Evolutionary conservation across 2,329 filamentous ascomycete genomes (phyloP), one percentile per base, ranked within the genome.

Genomic region (Fusarium clavum): DNA sequence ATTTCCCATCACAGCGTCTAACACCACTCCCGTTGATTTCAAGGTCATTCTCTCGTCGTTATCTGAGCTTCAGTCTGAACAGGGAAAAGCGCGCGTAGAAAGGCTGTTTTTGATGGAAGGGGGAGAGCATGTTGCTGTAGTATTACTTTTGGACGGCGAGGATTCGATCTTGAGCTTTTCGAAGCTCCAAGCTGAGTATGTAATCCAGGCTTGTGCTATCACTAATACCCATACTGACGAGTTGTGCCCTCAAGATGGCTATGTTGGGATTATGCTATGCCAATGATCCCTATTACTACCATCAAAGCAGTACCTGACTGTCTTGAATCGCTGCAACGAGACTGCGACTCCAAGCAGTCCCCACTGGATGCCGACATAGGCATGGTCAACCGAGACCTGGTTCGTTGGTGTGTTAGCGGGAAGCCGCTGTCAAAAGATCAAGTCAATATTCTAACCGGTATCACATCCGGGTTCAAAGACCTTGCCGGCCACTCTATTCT

Each of bases 131-230:
- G 72, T 78, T 12, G 84, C 79, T n/a, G 73, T 85, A 27, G 49
- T 87, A 18, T 82, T 87, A 55, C 76, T 87, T 18, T 67, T 86
- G 43, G 73, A 75, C 41, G 75, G 77, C 6, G 66, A 72, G 13
- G 74, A 70, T 14, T 57, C 78, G 30, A 78, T 81, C 71, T 72
- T 76, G 29, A 54, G 73, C 2, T 79, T 84, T 56, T 81, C 81
- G 76, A 76, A 74, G 18, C 73, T 88, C 38, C 84, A 88, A 54
- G 30, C 25, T 25, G 76, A 83, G 51, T 75, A 81, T 83, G 86
- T 8, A 22, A 12, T 53, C 6, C 24, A 13, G 13, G 8, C 13
- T 20, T 22, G 24, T 43, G 12, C 16, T 27, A 29, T 27, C 20
- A 14, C 20, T 53, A 13, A 22, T 29, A 43, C 16, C 12, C 11